A percentile compares a stretch with the other conserved stretches of the same genome.
Conservation (phyloP, 805 yeast species). For the Henningerozyma blattae region DNA sequence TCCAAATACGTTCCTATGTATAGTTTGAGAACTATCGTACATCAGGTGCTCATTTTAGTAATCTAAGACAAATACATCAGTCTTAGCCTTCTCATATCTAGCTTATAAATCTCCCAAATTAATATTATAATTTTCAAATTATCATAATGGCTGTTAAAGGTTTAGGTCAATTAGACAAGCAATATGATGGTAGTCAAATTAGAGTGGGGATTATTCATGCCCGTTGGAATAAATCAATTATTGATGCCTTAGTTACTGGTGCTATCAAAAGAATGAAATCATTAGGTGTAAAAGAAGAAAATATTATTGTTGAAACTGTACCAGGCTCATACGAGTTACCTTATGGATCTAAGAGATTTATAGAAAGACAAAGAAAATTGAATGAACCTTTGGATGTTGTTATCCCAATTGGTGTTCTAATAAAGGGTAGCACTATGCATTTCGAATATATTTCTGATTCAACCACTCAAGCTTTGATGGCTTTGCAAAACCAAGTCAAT, state of each 20-base stretch:
- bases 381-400: conserved; percentile 63
- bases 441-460: conserved; percentile 94
- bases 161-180: conserved; percentile 58
- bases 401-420: conserved; percentile 87
- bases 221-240: conserved; percentile 80
- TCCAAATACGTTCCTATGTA: too few species aligned
- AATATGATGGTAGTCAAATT: conserved; percentile 55
- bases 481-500: conserved; percentile 52
- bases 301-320: conserved; percentile 72
- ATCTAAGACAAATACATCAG: too few species aligned
- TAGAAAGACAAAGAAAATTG: conserved; percentile 30
- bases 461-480: conserved; percentile 76
- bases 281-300: conserved; percentile 62
- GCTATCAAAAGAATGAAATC: conserved; percentile 46
- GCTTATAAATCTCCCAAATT: too few species aligned
- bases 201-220: conserved; percentile 87
- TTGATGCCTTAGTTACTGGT: conserved; percentile 71
- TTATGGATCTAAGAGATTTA: conserved; percentile 51
- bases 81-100: too few species aligned
- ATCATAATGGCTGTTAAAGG: conserved; percentile 71
- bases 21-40: too few species aligned
- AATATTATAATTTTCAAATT: too few species aligned
- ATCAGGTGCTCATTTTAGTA: too few species aligned
- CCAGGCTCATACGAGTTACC: conserved; percentile 97
- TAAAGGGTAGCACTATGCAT: conserved; percentile 97